phyloP scores from a whole-genome alignment of 2,329 filamentous ascomycete species.

The Alternaria sp. region DNA sequence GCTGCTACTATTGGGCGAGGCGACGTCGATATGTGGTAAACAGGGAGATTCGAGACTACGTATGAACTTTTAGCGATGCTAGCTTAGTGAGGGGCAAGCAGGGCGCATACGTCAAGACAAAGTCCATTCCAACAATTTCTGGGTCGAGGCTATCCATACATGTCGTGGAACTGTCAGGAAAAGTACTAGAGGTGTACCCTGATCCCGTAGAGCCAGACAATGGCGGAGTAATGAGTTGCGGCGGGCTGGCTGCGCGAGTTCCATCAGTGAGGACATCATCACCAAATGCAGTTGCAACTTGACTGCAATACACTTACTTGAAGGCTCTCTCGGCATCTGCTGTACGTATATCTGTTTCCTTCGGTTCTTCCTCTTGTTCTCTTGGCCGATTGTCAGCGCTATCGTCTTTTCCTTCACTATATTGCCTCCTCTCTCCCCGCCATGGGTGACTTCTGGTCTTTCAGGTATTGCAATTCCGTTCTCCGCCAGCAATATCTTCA shows the following conservation, averaged over 20 bases:
- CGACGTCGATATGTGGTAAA: slow-evolving; percentile 40
- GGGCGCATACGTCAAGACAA: slow-evolving; percentile 45
- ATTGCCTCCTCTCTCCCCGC: not conserved
- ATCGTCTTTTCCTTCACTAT: not conserved
- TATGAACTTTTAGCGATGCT: not conserved
- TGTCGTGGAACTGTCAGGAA: not conserved
- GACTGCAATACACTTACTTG: not conserved
- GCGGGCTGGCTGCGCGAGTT: not conserved
- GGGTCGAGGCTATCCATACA: slow-evolving; percentile 24
- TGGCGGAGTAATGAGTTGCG: not conserved
- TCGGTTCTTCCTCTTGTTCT: slow-evolving; percentile 1
- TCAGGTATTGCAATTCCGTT: slow-evolving; percentile 27
- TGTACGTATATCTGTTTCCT: slow-evolving; percentile 12
- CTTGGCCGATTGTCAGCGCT: not conserved
- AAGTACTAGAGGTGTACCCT: not conserved
- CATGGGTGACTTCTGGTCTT: not conserved
- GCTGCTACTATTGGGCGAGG: not conserved
- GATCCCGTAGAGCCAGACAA: not conserved
- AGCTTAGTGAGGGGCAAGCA: not conserved
- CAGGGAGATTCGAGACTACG: slow-evolving; percentile 48
- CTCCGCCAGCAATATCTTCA: slow-evolving; percentile 30
- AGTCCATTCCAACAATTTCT: slow-evolving; percentile 39
- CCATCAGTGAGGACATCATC: not conserved
- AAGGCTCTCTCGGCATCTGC: not conserved
- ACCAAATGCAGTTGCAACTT: not conserved